Percentiles rank a stretch among this genome's conserved stretches.
These are phyloP conservation scores for Citrullus amarus DNA, from an alignment of 306 rosid genomes.

Conservation along the genomic window DNA sequence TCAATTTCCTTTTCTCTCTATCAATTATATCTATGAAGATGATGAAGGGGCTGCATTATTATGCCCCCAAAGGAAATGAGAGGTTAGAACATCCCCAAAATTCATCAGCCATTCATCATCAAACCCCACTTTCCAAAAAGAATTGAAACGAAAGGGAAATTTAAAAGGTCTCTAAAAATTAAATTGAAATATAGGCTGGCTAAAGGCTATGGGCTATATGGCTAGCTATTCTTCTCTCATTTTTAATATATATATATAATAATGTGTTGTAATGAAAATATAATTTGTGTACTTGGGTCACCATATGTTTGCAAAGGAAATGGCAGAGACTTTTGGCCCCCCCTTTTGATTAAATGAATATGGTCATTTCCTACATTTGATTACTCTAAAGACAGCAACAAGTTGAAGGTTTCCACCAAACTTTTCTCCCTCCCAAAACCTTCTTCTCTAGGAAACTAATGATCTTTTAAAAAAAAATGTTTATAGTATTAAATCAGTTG, in stretches of 20 bases:
- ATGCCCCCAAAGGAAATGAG: not conserved
- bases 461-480: not conserved
- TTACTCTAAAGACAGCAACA: not conserved
- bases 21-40: not conserved
- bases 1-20: not conserved
- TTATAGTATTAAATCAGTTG: not conserved
- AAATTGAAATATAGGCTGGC: not conserved
- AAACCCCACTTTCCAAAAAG: not conserved
- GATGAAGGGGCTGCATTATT: not conserved
- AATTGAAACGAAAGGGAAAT: not conserved
- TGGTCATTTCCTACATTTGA: not conserved
- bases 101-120: slow-evolving; percentile 1
- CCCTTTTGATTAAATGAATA: not conserved
- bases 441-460: not conserved
- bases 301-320: slow-evolving; percentile 7
- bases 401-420: not conserved
- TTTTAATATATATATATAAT: not conserved
- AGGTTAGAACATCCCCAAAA: not conserved
- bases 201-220: not conserved
- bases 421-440: not conserved
- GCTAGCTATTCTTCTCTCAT: not conserved
- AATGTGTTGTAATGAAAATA: not conserved
- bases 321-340: slow-evolving; percentile 1
- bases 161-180: not conserved
- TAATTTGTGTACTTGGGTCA: slow-evolving; percentile 4